phyloP scores from a whole-genome alignment of 768 basidiomycete genomes.

The Rhodosporidiobolus odoratus region DNA sequence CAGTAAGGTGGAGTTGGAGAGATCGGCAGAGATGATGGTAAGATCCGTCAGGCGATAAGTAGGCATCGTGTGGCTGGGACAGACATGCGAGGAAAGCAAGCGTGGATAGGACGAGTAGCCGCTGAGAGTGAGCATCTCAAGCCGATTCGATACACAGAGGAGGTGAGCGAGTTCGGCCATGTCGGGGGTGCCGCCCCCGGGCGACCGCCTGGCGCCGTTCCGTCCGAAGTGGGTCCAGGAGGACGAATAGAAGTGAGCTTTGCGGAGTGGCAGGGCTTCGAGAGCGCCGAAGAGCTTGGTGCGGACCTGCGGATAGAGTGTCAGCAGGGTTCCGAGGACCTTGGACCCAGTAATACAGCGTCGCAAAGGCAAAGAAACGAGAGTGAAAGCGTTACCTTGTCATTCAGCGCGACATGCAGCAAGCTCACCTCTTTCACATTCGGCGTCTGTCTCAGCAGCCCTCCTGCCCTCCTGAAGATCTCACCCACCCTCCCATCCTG shows the following conservation, averaged over 20 bases:
- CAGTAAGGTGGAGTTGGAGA: background rate
- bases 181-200: background rate
- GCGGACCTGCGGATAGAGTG: background rate
- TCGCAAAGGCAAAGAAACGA: background rate
- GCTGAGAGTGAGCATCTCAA: background rate
- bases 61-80: background rate
- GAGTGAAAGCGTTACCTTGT: conserved; percentile 4
- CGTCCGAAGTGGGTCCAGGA: background rate
- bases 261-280: background rate
- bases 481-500: background rate
- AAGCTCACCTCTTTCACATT: background rate
- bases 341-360: background rate
- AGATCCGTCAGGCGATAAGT: conserved; percentile 4
- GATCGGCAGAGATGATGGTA: background rate
- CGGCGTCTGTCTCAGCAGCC: background rate
- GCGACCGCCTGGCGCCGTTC: background rate
- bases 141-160: background rate
- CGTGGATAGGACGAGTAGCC: conserved; percentile 1
- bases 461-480: background rate
- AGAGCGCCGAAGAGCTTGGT: conserved; percentile 1
- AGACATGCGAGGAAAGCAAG: background rate
- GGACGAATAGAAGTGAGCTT: background rate
- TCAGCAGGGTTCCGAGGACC: background rate
- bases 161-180: background rate
- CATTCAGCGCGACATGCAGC: conserved; percentile 1